A percentile compares a stretch with the other conserved stretches of the same genome.
phyloP scores from a whole-genome alignment of 768 basidiomycete species.

The Termitomyces sp. region DNA sequence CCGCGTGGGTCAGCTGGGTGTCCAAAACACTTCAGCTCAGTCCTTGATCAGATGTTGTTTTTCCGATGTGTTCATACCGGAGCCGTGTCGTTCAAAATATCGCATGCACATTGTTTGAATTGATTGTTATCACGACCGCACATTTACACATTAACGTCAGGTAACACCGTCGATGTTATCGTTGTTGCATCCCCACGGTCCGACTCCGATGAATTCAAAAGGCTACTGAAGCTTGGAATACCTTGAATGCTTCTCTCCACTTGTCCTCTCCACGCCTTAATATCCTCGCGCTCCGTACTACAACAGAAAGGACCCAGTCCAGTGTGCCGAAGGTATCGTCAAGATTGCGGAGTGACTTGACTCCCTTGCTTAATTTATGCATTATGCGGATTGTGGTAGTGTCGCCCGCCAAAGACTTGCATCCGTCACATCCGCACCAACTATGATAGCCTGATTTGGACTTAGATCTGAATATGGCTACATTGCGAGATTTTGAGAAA shows the following conservation, averaged over 20 bases:
- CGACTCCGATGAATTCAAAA: not conserved
- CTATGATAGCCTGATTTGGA: fast-evolving
- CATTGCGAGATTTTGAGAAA: not conserved
- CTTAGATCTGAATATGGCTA: no score
- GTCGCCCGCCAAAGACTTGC: not conserved
- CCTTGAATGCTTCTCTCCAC: not conserved
- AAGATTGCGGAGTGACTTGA: not conserved
- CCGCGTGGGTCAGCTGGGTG: not conserved
- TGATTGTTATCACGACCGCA: not conserved
- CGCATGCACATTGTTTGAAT: not conserved
- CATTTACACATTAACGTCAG: not conserved
- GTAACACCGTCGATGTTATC: not conserved
- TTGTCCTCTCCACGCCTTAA: not conserved
- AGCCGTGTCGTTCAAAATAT: not conserved
- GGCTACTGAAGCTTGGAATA: slow-evolving; percentile 3
- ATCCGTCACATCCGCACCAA: not conserved
- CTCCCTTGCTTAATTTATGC: slow-evolving; percentile 2
- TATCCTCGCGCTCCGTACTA: not conserved
- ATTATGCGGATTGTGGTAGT: not conserved
- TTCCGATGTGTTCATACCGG: not conserved
- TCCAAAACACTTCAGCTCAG: not conserved
- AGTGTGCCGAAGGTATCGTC: not conserved
- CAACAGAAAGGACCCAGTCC: not conserved
- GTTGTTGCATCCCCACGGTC: not conserved
- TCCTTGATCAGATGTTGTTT: not conserved